Evolutionary conservation across 2,329 filamentous ascomycete species (phyloP), one percentile per base, ranked within the genome.

Genomic region (Pyrenophora tritici-repentis): DNA sequence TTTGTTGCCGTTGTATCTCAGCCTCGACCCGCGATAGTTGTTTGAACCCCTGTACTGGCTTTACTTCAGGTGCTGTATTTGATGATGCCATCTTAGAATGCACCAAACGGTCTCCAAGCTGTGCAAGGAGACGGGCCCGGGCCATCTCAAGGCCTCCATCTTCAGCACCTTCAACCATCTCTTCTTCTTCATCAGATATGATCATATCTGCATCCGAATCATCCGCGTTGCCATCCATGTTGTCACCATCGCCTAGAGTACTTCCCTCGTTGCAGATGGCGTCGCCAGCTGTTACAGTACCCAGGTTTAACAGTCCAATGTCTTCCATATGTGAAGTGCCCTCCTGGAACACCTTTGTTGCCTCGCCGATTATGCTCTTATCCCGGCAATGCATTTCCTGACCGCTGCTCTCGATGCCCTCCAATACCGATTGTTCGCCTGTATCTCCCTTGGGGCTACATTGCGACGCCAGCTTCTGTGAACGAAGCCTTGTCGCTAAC

Each of bases 81-180:
- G 41, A 24, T 12, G 47, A 18, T 8, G 59, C 59, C 17, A 60
- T 39, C 14, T 54, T 51, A 9, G 63, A 46, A 33, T 60, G 62
- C 48, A 67, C 56, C 42, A 65, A 66, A 50, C 50, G 66, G 20
- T 74, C 70, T 10, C 66, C 70, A 6, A 80, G 60, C 50, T 69
- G 71, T 29, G 73, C 73, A 53, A 79, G 73, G 32, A 82, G 66
- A 35, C 76, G 74, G 17, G 73, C 75, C 65, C 79, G 79, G 31
- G 78, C 79, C 44, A 78, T 71, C 53, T 83, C 80, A 55, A 84
- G 79, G 39, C 70, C 56, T 40, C 65, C 63, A 50, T 48, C 36
- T 44, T 56, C 37, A 32, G 57, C 26, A 18, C 53, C 40, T 42
- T 51, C 53, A 17, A 46, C 4, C 0, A 47, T 20, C 34, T 59